Percentiles rank a stretch among this genome's conserved stretches.
Evolutionary conservation across 768 basidiomycete genomes (phyloP).

Genomic region (Mycena galericulata): DNA sequence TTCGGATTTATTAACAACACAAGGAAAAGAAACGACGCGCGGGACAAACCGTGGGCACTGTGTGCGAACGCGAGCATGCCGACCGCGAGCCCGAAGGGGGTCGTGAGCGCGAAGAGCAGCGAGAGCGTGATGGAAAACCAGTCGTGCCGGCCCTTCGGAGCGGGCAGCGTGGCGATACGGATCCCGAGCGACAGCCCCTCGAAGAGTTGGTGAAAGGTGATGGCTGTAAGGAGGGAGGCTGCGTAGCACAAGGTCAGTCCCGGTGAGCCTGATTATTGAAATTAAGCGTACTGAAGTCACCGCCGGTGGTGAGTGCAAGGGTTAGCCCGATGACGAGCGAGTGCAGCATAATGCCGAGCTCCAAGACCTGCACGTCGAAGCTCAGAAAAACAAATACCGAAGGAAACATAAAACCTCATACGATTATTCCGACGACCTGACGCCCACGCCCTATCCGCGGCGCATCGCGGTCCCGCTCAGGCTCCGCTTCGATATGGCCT

Average conservation of each 20-base stretch:
- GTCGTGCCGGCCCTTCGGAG: constrained; percentile 19
- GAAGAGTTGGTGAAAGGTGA: constrained; percentile 87
- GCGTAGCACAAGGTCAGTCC: neutral
- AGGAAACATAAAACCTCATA: constrained; percentile 46
- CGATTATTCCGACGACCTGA: constrained; percentile 82
- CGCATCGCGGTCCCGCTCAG: constrained; percentile 29
- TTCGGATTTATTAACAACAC: constrained; percentile 37
- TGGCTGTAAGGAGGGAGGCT: constrained; percentile 81
- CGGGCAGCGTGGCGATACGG: constrained; percentile 47
- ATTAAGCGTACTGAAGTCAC: constrained; percentile 73
- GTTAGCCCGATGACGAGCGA: constrained; percentile 86
- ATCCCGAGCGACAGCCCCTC: constrained; percentile 88
- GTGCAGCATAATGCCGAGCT: constrained; percentile 89
- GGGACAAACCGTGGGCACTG: constrained; percentile 36
- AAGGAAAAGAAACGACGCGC: neutral
- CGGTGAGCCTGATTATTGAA: neutral
- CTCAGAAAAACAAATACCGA: neutral
- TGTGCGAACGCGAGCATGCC: constrained; percentile 64
- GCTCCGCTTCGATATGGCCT: constrained; percentile 32
- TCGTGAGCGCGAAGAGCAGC: constrained; percentile 78
- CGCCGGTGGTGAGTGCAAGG: constrained; percentile 73
- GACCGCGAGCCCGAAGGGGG: constrained; percentile 74
- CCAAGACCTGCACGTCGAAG: constrained; percentile 66
- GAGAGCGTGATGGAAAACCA: constrained; percentile 68
- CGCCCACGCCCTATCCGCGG: constrained; percentile 62